Evolutionary conservation across 192 early-diverging fungal species (phyloP).

Genomic region (Obelidium mucronatum): DNA sequence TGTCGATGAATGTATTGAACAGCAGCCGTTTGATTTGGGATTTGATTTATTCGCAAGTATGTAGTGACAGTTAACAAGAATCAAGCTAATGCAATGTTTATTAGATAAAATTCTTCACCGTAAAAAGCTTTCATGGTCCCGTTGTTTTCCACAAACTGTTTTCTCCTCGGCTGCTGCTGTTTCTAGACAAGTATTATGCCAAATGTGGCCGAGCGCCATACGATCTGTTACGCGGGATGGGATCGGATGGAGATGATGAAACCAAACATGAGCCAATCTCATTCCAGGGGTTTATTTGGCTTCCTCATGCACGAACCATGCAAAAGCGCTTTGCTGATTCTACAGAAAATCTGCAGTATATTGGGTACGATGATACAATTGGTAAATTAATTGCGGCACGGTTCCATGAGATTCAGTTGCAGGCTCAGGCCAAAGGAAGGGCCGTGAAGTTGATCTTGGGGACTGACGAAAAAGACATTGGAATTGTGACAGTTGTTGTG

Average conservation of each 20-base stretch:
- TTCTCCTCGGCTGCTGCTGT: not conserved
- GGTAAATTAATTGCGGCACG: not conserved
- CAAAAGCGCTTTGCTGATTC: not conserved
- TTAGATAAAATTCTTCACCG: not conserved
- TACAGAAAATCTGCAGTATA: not conserved
- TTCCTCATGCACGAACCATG: not conserved
- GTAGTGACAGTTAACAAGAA: not conserved
- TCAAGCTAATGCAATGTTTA: not conserved
- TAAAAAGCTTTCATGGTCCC: not conserved
- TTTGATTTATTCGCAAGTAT: not conserved
- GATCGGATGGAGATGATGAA: not conserved
- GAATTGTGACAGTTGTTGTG: not conserved
- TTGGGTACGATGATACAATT: not conserved
- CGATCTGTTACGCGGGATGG: not conserved
- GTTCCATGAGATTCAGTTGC: not conserved
- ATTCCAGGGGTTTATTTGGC: not conserved
- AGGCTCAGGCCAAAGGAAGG: not conserved
- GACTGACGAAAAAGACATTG: not conserved
- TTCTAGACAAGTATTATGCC: not conserved
- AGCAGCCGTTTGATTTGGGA: not conserved
- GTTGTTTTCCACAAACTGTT: not conserved
- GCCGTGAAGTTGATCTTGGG: not conserved
- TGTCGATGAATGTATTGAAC: not conserved
- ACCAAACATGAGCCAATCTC: too few relatives aligned
- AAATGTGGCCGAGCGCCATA: not conserved